Base-by-base conservation (phyloP, 2,329 filamentous ascomycete species). In the Zymoseptoria ardabiliae region DNA sequence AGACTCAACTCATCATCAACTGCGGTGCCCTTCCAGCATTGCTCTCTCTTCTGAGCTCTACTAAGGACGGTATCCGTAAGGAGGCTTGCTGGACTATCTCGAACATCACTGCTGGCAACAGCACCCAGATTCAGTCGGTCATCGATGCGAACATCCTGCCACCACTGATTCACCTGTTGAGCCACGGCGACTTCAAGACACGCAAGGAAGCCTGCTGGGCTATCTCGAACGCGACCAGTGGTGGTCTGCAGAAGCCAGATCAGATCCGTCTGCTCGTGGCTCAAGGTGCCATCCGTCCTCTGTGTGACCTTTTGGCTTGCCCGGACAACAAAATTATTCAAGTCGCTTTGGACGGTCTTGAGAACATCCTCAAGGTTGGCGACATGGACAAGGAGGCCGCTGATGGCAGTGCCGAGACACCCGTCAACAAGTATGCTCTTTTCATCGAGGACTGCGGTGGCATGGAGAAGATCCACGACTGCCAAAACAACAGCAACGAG, bases 281-380 rank as follows among this genome's bases (percentile, higher is more conserved):
- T 41, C 90, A 94, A 77, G 94, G 94, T 65, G 97, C 92, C 81
- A 97, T 99, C 79, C 96, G 93, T 79, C 94, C 94, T 3, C 83
- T 99, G 35, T 99, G 94, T 76, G 94, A 99, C 72, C 85, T 99
- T 23, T 85, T 99, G 59, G 86, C 85, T 48, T 99, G 94, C 82
- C 95, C 95, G 28, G 94, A 99, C 77, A 99, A 99, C 81, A 99
- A 99, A 85, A 99, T 99, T 74, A 99, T 99, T 70, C 94, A 99
- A 78, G 94, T 99, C 66, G 94, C 94, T 65, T 85, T 99, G 54
- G 94, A 99, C 71, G 94, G 94, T 57, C 83, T 99, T 58, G 94
- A 99, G 86, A 99, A 99, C 78, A 97, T 99, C 66, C 86, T 99
- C 72, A 99, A 99, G 88, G 94, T 99, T 64, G 94, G 94, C 57